Base-by-base conservation (phyloP, 306 rosid genomes). In the Sphenostylis stenocarpa region DNA sequence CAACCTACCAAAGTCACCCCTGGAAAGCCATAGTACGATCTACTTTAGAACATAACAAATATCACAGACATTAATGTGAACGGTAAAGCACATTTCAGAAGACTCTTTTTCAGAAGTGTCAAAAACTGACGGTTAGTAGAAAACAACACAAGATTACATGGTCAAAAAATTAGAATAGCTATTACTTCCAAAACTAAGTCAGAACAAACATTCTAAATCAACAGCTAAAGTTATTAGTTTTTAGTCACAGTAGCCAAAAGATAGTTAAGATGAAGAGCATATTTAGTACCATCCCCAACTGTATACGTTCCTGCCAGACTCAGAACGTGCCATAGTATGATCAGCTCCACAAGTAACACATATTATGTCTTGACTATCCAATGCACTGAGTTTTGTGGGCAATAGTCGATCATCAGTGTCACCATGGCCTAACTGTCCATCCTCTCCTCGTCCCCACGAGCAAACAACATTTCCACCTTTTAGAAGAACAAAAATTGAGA, bases 1-100 rank as follows among this genome's bases (percentile, higher is more conserved):
- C 85, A 95, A 83, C 87, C 98, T 90, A 82, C 97, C 98, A 87
- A 95, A 90, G 86, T 95, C 98, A 82, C 98, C 98, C 98, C 98
- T 93, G 90, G 43, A 85, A 84, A 89, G 64, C 48, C 70, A 61
- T 72, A 61, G 79, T 28, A 51, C 41, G 43, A 65, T 80, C 44
- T 3, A 5, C n/a, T 77, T 78, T 26, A 68, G 75, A 56, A 26
- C 47, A 69, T 12, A 9, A 47, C 26, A 41, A 14, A 72, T 31
- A 70, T 28, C 17, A 52, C 8, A 47, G 28, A 26, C 28, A 24
- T 13, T 20, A 73, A 73, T 43, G 45, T 73, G 34, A 58, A 19
- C 28, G 61, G 39, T 58, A 73, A 74, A 67, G 39, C 36, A 70
- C 7, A 31, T 21, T 55, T 26, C 20, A 80, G 71, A 57, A 6